These are phyloP conservation scores for Diplocarpon rosae DNA, from an alignment of 2,329 filamentous ascomycete species.

Conservation along the genomic window DNA sequence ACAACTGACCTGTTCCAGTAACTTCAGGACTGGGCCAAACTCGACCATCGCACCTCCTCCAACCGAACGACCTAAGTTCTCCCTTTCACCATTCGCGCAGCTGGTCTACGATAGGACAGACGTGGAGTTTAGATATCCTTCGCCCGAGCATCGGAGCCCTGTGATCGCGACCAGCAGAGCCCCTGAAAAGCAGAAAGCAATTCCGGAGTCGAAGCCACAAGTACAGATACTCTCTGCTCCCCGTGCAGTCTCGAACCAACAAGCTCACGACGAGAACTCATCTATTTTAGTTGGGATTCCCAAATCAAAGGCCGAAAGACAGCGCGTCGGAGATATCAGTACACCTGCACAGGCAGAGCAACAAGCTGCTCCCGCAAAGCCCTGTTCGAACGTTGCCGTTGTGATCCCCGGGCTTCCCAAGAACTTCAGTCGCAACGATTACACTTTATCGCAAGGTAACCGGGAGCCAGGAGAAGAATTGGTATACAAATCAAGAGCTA, in stretches of 20 bases:
- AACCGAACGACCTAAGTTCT: slow-evolving; percentile 11
- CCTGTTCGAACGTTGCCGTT: slow-evolving; percentile 19
- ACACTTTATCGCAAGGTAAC: slow-evolving; percentile 22
- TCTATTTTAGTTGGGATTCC: slow-evolving; percentile 8
- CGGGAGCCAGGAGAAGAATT: background rate
- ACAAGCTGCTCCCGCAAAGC: slow-evolving; percentile 30
- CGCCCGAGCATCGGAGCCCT: slow-evolving; percentile 14
- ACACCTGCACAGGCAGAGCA: background rate
- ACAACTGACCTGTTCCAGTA: slow-evolving; percentile 33
- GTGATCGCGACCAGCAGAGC: background rate
- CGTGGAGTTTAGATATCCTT: slow-evolving; percentile 21
- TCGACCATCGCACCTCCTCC: slow-evolving; percentile 5
- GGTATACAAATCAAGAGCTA: background rate
- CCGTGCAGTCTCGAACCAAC: slow-evolving; percentile 4
- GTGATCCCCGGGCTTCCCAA: slow-evolving; percentile 20
- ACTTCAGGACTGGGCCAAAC: slow-evolving; percentile 43
- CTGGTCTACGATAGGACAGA: slow-evolving; percentile 25
- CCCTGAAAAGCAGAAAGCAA: background rate
- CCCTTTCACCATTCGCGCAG: slow-evolving; percentile 25
- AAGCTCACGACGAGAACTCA: slow-evolving; percentile 13
- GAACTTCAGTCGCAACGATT: slow-evolving; percentile 15
- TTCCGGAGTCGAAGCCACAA: slow-evolving; percentile 13
- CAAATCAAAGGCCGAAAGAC: background rate
- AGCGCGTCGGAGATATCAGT: background rate
- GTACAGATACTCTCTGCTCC: background rate